Conservation (phyloP, 2,329 filamentous ascomycete genomes). For the Aphanocladium album region DNA sequence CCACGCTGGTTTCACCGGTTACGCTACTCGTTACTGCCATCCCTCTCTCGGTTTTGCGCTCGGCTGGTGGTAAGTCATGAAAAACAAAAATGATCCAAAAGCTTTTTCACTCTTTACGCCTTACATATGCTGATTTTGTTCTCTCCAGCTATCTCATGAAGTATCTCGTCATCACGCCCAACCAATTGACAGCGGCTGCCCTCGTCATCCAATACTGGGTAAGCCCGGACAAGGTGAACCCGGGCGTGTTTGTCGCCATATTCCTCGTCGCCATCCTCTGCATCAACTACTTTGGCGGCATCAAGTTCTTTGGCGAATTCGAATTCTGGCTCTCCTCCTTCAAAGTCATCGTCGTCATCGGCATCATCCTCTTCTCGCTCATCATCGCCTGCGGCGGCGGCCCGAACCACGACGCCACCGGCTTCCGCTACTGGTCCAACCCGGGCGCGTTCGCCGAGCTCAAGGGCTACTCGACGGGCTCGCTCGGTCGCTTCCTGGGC, state of each 20-base stretch:
- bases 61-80: slow-evolving; percentile 61
- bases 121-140: slow-evolving; percentile 13
- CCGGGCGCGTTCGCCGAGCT: slow-evolving; percentile 44
- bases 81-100: no score
- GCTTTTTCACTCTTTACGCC: neutral
- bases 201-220: slow-evolving; percentile 79
- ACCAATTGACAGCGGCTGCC: slow-evolving; percentile 76
- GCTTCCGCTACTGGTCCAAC: slow-evolving; percentile 61
- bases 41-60: slow-evolving; percentile 76
- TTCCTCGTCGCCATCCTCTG: slow-evolving; percentile 57
- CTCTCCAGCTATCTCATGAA: slow-evolving; percentile 54
- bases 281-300: slow-evolving; percentile 60
- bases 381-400: slow-evolving; percentile 62
- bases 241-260: slow-evolving; percentile 73
- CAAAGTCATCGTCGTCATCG: slow-evolving; percentile 64
- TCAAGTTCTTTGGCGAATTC: slow-evolving; percentile 63
- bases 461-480: slow-evolving; percentile 19
- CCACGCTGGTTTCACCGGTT: slow-evolving; percentile 74
- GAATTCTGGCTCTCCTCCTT: slow-evolving; percentile 60
- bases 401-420: slow-evolving; percentile 55
- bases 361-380: slow-evolving; percentile 60
- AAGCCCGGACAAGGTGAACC: slow-evolving; percentile 59
- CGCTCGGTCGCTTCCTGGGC: slow-evolving; percentile 49
- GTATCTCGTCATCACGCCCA: slow-evolving; percentile 83
- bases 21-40: slow-evolving; percentile 73